These are phyloP conservation scores for Theileria annulata DNA, from an alignment of 169 alveolate genomes.

Conservation along the genomic window DNA sequence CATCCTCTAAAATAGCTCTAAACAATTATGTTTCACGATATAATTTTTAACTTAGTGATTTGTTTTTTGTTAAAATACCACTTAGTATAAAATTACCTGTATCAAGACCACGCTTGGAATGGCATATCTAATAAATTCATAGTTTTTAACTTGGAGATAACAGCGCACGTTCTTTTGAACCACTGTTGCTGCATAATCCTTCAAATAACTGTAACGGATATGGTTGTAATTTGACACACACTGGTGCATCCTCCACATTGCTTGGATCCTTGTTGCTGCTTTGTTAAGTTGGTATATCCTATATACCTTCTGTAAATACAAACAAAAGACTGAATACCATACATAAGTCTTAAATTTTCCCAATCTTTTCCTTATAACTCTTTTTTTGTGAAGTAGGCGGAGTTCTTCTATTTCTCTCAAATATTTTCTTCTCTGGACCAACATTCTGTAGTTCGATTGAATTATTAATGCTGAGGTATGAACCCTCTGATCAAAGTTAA, in stretches of 20 bases:
- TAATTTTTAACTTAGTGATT: background rate
- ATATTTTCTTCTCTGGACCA: slow-evolving; percentile 34
- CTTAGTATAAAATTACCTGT: slow-evolving; percentile 25
- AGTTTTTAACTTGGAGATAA: slow-evolving; percentile 28
- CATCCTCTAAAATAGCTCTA: slow-evolving; percentile 20
- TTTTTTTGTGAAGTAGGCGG: slow-evolving; percentile 10
- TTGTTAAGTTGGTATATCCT: slow-evolving; percentile 16
- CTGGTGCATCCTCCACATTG: slow-evolving; percentile 62
- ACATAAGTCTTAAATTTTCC: background rate
- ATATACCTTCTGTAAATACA: slow-evolving; percentile 11
- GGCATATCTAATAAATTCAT: slow-evolving; percentile 3
- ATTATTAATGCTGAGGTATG: slow-evolving; percentile 24
- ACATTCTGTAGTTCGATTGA: slow-evolving; percentile 51
- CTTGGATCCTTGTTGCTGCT: slow-evolving; percentile 56
- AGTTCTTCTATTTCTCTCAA: slow-evolving; percentile 7
- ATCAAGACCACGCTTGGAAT: slow-evolving; percentile 28
- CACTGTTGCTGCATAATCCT: slow-evolving; percentile 53
- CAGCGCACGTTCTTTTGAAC: slow-evolving; percentile 66
- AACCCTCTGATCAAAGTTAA: slow-evolving; percentile 34
- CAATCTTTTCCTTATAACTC: slow-evolving; percentile 19
- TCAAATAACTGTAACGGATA: slow-evolving; percentile 33
- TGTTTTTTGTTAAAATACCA: background rate
- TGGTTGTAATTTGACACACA: slow-evolving; percentile 37
- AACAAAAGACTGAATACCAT: slow-evolving; percentile 17
- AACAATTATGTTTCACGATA: background rate